These are phyloP conservation scores for Chytriomyces sp. DNA, from an alignment of 192 early-diverging fungal species.

Conservation along the genomic window DNA sequence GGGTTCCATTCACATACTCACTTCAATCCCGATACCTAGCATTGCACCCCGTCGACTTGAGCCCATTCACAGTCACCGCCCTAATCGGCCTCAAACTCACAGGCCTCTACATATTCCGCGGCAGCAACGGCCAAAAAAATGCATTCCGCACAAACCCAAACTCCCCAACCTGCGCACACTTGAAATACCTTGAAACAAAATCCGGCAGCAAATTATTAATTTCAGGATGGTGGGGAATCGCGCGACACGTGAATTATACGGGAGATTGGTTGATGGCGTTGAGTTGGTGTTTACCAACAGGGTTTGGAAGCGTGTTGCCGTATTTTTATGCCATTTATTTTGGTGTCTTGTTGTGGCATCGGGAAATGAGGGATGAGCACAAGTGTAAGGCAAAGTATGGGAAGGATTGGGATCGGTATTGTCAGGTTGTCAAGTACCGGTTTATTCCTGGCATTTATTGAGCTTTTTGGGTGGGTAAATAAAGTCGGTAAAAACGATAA, in stretches of 20 bases:
- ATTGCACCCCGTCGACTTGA: slow-evolving; percentile 68
- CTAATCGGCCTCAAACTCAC: slow-evolving; percentile 64
- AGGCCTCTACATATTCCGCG: slow-evolving; percentile 87
- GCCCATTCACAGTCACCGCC: slow-evolving; percentile 17
- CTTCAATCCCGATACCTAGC: slow-evolving; percentile 89
- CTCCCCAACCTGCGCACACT: slow-evolving; percentile 53
- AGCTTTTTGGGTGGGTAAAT: slow-evolving; percentile 3
- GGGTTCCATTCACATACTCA: slow-evolving; percentile 91
- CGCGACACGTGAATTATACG: slow-evolving; percentile 94
- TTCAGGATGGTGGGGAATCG: slow-evolving; percentile 93
- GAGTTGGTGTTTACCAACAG: slow-evolving; percentile 87
- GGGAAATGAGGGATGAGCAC: slow-evolving; percentile 85
- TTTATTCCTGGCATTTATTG: slow-evolving; percentile 73
- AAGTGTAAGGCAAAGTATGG: slow-evolving; percentile 93
- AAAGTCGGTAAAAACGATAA: neutral
- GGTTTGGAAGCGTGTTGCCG: slow-evolving; percentile 78
- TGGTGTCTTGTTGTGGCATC: slow-evolving; percentile 86
- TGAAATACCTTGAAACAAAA: slow-evolving; percentile 86
- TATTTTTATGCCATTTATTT: slow-evolving; percentile 97
- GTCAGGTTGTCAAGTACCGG: slow-evolving; percentile 75
- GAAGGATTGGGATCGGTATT: slow-evolving; percentile 90
- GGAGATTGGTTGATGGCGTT: slow-evolving; percentile 93
- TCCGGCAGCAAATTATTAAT: slow-evolving; percentile 80
- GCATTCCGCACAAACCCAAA: slow-evolving; percentile 72
- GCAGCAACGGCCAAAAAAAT: slow-evolving; percentile 91